These are phyloP conservation scores for Amaranthus tricolor DNA, from an alignment of 179 eudicot species.

Conservation along the genomic window DNA sequence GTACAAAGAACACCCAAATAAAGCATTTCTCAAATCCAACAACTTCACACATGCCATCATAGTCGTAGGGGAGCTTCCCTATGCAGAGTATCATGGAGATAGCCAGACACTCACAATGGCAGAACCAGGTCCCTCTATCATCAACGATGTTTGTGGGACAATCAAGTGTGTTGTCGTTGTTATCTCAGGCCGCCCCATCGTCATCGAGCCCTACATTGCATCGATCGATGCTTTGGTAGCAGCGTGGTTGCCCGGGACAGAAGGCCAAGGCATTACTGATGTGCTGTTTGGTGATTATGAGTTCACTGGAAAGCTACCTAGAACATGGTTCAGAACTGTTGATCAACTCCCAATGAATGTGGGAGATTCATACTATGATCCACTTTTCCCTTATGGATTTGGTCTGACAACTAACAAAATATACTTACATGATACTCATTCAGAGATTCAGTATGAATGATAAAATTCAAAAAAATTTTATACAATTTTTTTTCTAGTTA, in stretches of 20 bases:
- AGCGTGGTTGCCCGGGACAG: conserved; percentile 87
- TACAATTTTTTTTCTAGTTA: too few relatives aligned
- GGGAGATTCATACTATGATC: conserved; percentile 64
- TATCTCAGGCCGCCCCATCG: conserved; percentile 65
- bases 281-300: conserved; percentile 65
- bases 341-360: conserved; percentile 80
- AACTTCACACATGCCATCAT: conserved; percentile 56
- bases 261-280: conserved; percentile 74
- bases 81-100: conserved; percentile 61
- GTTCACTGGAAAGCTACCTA: conserved; percentile 62
- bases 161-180: conserved; percentile 61
- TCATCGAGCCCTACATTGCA: conserved; percentile 54
- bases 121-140: conserved; percentile 47
- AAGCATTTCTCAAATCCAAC: conserved; percentile 35
- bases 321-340: conserved; percentile 67
- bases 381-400: conserved; percentile 67
- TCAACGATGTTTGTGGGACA: conserved; percentile 49
- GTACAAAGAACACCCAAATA: conserved; percentile 46
- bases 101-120: conserved; percentile 54
- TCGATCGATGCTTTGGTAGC: conserved; percentile 62
- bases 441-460: conserved; percentile 20
- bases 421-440: not conserved
- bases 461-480: not conserved
- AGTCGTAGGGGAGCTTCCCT: conserved; percentile 66
- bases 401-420: conserved; percentile 50